Percentiles rank a stretch among this genome's conserved stretches.
Evolutionary conservation across 2,329 filamentous ascomycete genomes (phyloP).

Genomic region (Pseudogymnoascus sp.): DNA sequence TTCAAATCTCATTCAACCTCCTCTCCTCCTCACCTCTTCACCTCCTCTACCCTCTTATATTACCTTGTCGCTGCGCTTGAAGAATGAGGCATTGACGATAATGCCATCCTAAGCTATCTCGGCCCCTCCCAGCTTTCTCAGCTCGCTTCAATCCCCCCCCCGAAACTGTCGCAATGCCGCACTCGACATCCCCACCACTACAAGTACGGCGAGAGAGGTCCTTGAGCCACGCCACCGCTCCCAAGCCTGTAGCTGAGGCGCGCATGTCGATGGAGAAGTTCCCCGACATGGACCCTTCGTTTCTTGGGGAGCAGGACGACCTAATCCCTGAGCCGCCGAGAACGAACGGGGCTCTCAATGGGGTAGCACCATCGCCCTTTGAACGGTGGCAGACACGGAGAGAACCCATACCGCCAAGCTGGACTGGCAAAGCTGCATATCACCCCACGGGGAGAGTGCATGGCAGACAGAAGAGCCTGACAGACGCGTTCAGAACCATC

Average conservation of each 20-base stretch:
- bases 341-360: slow-evolving; percentile 23
- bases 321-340: background rate
- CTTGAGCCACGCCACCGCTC: background rate
- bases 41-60: background rate
- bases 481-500: slow-evolving; percentile 79
- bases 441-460: slow-evolving; percentile 39
- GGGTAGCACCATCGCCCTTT: slow-evolving; percentile 19
- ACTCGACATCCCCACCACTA: slow-evolving; percentile 1
- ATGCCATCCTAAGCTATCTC: background rate
- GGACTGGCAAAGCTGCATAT: slow-evolving; percentile 19
- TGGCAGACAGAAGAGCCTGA: slow-evolving; percentile 73
- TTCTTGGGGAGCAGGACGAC: slow-evolving; percentile 12
- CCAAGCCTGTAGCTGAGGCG: background rate
- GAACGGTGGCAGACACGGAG: slow-evolving; percentile 47
- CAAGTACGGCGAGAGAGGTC: slow-evolving; percentile 1
- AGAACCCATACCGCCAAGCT: slow-evolving; percentile 26
- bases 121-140: background rate
- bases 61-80: background rate
- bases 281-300: slow-evolving; percentile 35
- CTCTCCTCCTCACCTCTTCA: background rate
- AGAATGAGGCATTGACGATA: background rate
- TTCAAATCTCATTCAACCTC: background rate
- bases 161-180: background rate
- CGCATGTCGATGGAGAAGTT: slow-evolving; percentile 43
- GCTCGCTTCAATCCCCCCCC: background rate